phyloP scores from a whole-genome alignment of 768 basidiomycete genomes.

The Tricholoma hemisulphureum region DNA sequence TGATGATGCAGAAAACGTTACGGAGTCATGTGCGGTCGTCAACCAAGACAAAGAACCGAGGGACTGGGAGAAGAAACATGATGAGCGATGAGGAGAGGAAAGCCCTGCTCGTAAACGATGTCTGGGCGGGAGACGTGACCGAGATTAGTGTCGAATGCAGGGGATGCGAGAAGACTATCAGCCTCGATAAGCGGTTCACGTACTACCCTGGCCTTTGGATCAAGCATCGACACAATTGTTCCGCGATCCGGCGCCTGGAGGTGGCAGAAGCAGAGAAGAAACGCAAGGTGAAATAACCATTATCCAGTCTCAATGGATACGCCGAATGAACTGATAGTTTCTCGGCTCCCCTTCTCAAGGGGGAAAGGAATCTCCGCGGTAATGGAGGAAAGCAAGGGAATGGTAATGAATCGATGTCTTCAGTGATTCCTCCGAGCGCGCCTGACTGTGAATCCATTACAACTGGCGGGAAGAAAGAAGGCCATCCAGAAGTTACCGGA shows the following conservation, averaged over 20 bases:
- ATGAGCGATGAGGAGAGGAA: not conserved
- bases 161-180: conserved; percentile 30
- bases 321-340: not conserved
- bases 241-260: not conserved
- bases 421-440: not conserved
- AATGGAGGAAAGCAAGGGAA: not conserved
- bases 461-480: not conserved
- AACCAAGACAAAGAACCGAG: not conserved
- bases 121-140: not conserved
- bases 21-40: not conserved
- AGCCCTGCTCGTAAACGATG: conserved; percentile 1
- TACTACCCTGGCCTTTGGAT: conserved; percentile 37
- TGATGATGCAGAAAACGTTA: not conserved
- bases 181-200: conserved; percentile 31
- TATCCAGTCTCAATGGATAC: not conserved
- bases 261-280: not conserved
- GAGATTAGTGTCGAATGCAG: conserved; percentile 21
- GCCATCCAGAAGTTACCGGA: not conserved
- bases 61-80: not conserved
- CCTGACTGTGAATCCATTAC: not conserved
- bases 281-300: not conserved
- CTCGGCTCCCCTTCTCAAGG: not conserved
- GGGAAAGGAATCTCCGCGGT: not conserved
- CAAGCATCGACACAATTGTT: conserved; percentile 32
- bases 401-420: not conserved